These are phyloP conservation scores for Russula sp. DNA, from an alignment of 768 basidiomycete species.

Conservation along the genomic window DNA sequence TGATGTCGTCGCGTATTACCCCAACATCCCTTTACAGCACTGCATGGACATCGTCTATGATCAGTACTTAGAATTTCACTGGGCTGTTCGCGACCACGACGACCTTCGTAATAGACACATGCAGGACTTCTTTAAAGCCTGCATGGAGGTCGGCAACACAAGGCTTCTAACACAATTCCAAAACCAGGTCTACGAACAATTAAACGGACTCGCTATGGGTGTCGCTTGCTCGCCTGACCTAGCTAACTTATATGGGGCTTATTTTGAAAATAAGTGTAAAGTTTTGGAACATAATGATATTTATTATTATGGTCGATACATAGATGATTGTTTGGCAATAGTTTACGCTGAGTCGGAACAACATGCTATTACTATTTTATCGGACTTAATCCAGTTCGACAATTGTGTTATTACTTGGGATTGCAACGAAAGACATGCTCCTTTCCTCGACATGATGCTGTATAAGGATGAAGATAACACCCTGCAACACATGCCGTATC, in stretches of 20 bases:
- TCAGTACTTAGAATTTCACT: too few species aligned
- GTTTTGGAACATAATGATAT: constrained; percentile 26
- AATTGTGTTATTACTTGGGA: constrained; percentile 28
- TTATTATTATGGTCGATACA: constrained; percentile 37
- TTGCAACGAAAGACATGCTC: neutral
- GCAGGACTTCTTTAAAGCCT: too few species aligned
- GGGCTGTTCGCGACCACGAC: too few species aligned
- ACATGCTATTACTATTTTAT: neutral
- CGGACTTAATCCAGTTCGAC: constrained; percentile 9
- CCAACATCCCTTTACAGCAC: too few species aligned
- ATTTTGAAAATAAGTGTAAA: constrained; percentile 28
- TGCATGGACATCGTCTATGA: too few species aligned
- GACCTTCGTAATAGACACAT: too few species aligned
- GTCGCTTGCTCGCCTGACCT: constrained; percentile 37
- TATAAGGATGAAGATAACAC: too few species aligned
- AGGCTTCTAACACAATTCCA: too few species aligned
- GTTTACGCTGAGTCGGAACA: constrained; percentile 9
- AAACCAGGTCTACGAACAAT: too few species aligned
- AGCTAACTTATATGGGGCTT: constrained; percentile 36
- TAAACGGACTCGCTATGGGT: neutral
- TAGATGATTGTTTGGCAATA: constrained; percentile 37
- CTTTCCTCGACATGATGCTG: constrained; percentile 34
- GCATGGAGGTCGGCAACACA: too few species aligned
- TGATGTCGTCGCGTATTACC: too few species aligned
- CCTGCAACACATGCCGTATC: neutral